Evolutionary conservation across 2,329 filamentous ascomycete species (phyloP).

Genomic region (Penicillium sp.): DNA sequence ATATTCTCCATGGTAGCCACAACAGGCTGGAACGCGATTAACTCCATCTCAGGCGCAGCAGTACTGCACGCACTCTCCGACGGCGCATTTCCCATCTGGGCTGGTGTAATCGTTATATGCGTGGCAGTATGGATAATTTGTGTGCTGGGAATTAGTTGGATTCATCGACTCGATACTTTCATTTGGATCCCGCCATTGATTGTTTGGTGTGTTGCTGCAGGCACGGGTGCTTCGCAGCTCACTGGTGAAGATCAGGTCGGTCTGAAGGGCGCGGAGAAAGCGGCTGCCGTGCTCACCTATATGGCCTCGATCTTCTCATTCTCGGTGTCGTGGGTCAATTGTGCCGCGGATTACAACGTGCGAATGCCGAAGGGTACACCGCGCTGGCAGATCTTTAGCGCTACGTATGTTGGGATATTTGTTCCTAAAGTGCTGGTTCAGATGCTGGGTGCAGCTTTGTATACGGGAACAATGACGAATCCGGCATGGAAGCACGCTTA

Average conservation of each 20-base stretch:
- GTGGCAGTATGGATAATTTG: slow-evolving; percentile 41
- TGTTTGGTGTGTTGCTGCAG: slow-evolving; percentile 42
- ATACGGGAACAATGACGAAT: slow-evolving; percentile 30
- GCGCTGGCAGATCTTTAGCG: slow-evolving; percentile 34
- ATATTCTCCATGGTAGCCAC: slow-evolving; percentile 42
- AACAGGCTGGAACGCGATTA: slow-evolving; percentile 44
- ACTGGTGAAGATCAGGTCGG: slow-evolving; percentile 27
- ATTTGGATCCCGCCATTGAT: slow-evolving; percentile 41
- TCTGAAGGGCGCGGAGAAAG: slow-evolving; percentile 31
- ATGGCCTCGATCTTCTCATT: slow-evolving; percentile 42
- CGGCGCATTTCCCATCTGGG: slow-evolving; percentile 40
- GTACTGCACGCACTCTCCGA: slow-evolving; percentile 39
- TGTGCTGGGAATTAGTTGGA: slow-evolving; percentile 41
- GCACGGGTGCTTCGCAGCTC: slow-evolving; percentile 38
- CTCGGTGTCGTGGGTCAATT: slow-evolving; percentile 41
- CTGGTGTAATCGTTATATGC: slow-evolving; percentile 42
- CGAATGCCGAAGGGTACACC: slow-evolving; percentile 40
- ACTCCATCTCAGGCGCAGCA: slow-evolving; percentile 40
- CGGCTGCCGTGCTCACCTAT: slow-evolving; percentile 37
- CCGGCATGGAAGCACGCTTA: slow-evolving; percentile 32
- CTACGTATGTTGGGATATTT: slow-evolving; percentile 20
- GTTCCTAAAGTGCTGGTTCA: slow-evolving; percentile 37
- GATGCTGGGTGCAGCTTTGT: slow-evolving; percentile 36
- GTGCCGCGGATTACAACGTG: slow-evolving; percentile 42
- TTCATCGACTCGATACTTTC: slow-evolving; percentile 39